phyloP scores from a whole-genome alignment of 164 flowering plant species.

The Vitis vinifera region DNA sequence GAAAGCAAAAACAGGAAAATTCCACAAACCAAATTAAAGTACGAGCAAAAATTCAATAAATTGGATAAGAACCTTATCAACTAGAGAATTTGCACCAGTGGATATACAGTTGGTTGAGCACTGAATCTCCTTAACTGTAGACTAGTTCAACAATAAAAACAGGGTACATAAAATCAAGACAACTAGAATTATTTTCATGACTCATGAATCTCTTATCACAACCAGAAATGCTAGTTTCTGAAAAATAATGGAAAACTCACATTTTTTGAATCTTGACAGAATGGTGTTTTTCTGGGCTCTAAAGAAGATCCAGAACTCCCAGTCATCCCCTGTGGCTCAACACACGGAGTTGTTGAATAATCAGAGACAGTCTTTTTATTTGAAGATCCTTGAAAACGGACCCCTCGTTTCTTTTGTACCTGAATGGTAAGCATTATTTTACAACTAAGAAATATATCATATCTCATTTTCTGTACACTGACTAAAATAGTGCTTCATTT shows the following conservation, averaged over 20 bases:
- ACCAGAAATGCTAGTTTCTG: not conserved
- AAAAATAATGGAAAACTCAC: slow-evolving; percentile 8
- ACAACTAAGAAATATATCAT: no score
- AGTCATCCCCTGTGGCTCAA: not conserved
- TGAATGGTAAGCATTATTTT: slow-evolving; percentile 5
- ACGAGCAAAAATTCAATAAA: not conserved
- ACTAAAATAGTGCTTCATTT: no score
- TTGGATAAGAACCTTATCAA: slow-evolving; percentile 24
- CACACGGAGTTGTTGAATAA: not conserved
- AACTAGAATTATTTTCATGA: not conserved
- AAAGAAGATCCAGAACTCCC: no score
- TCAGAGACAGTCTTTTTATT: not conserved
- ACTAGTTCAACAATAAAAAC: not conserved
- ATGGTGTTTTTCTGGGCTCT: not conserved
- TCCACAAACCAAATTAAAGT: not conserved
- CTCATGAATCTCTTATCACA: not conserved
- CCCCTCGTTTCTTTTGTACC: slow-evolving; percentile 13
- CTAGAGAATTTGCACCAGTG: slow-evolving; percentile 3
- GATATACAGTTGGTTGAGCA: slow-evolving; percentile 1
- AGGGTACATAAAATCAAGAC: not conserved
- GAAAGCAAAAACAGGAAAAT: not conserved
- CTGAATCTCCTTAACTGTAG: slow-evolving; percentile 6
- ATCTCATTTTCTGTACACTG: no score
- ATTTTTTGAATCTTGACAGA: slow-evolving; percentile 1
- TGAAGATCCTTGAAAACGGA: not conserved